Base-by-base conservation (phyloP, 352 stramenopile genomes). In the Phytophthora ramorum region DNA sequence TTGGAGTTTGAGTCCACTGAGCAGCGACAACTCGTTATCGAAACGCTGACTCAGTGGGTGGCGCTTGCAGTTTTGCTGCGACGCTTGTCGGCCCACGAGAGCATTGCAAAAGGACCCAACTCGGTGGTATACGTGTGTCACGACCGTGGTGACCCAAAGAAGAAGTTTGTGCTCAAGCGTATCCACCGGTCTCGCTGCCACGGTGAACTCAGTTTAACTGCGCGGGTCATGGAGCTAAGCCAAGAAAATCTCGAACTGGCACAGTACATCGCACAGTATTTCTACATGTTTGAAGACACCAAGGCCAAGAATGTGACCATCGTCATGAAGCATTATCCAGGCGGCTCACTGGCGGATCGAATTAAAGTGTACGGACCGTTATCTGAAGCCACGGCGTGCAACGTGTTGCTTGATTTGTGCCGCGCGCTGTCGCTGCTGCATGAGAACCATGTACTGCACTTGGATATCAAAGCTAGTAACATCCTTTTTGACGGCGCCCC, bases 401-500 rank as follows among this genome's bases (percentile, higher is more conserved):
- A 30, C 2, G 75, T 91, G 20, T 56, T 87, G 37, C 47, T 79
- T 4, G 76, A 67, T 10, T 69, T 91, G 5, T 90, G 80, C 34
- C 58, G 73, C 14, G 78, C 76, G 20, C 66, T 91, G 20, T 71
- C 70, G 30, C 32, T 83, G 40, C 67, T 89, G 17, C 82, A 91
- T 58, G 69, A 76, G 53, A 61, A 89, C 47, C 34, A 67, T 26
- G 73, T 91, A 17, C 61, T 91, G 26, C 83, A 90, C 45, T 55
- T 91, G 50, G 80, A 91, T 58, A 69, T 91, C 41, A 91, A 89
- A 60, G 76, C 80, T 4, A 75, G 64, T 35, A 91, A 91, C 56
- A 79, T 90, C 41, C 52, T 91, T 10, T 91, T 91, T 26, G 83
- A 91, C 55, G 61, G 69, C 8, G 63, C 75, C 24, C 61, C 55